A percentile compares a stretch with the other conserved stretches of the same genome.
Conservation (phyloP, 2,329 filamentous ascomycete species). For the Phialophora expanda region DNA sequence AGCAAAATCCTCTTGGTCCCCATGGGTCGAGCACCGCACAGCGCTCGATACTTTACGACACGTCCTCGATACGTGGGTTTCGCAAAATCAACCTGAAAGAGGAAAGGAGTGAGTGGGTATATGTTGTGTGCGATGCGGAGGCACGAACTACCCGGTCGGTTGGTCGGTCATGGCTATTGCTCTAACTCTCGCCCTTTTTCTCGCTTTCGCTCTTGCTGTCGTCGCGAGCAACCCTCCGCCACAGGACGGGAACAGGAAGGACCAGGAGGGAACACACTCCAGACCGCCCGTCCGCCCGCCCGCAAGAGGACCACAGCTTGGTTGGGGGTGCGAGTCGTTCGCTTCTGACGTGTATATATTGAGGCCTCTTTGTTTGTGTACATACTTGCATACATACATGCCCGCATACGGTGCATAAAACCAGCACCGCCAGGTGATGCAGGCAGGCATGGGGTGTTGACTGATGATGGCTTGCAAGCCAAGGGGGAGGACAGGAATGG, state of each 20-base stretch:
- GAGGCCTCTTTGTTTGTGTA: not conserved
- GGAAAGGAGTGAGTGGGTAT: not conserved
- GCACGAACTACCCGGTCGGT: not conserved
- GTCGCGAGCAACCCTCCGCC: not conserved
- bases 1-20: not conserved
- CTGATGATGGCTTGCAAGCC: not conserved
- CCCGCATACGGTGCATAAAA: not conserved
- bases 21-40: not conserved
- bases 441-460: not conserved
- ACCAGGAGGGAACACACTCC: not conserved
- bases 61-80: not conserved
- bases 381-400: not conserved
- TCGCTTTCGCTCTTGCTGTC: not conserved
- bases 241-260: not conserved
- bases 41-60: not conserved
- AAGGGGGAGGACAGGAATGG: not conserved
- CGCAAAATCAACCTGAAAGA: not conserved
- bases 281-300: not conserved
- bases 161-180: not conserved
- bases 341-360: conserved; percentile 8
- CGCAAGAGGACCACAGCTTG: not conserved
- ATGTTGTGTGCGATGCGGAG: not conserved
- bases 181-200: not conserved
- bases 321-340: not conserved
- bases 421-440: not conserved